phyloP scores from a whole-genome alignment of 2,329 filamentous ascomycete species.

The Trichoderma sp. region DNA sequence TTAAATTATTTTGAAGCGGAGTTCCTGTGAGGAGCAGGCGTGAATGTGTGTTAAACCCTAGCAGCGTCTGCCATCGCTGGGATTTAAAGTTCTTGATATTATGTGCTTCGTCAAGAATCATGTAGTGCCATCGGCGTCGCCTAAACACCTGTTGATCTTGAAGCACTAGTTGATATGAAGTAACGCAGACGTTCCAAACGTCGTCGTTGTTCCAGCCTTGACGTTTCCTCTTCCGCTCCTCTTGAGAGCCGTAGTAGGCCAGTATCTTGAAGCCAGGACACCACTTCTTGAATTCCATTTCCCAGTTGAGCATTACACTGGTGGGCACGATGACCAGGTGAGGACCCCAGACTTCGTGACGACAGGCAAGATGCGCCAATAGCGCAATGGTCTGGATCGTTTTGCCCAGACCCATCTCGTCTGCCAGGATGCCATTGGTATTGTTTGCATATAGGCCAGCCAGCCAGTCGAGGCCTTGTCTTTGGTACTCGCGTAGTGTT shows the following conservation, averaged over 20 bases:
- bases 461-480: constrained; percentile 95
- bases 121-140: constrained; percentile 90
- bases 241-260: constrained; percentile 91
- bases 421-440: constrained; percentile 93
- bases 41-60: constrained; percentile 88
- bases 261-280: constrained; percentile 97
- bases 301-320: constrained; percentile 99
- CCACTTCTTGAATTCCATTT: constrained; percentile 99
- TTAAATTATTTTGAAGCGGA: constrained; percentile 93
- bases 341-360: constrained; percentile 90
- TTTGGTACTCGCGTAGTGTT: constrained; percentile 90
- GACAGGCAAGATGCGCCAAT: constrained; percentile 85
- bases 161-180: constrained; percentile 92
- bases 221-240: constrained; percentile 87
- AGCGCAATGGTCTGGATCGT: constrained; percentile 97
- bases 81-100: constrained; percentile 99
- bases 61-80: constrained; percentile 90
- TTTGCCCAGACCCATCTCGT: constrained; percentile 98
- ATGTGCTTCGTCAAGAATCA: constrained; percentile 96
- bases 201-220: constrained; percentile 92
- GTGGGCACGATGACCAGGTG: constrained; percentile 96
- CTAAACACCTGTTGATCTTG: constrained; percentile 95
- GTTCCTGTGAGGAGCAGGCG: constrained; percentile 89
- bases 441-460: constrained; percentile 87
- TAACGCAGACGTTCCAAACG: constrained; percentile 95